Evolutionary conservation across 2,329 filamentous ascomycete genomes (phyloP), one percentile per base, ranked within the genome.

Genomic region (Cladosporium sp.): DNA sequence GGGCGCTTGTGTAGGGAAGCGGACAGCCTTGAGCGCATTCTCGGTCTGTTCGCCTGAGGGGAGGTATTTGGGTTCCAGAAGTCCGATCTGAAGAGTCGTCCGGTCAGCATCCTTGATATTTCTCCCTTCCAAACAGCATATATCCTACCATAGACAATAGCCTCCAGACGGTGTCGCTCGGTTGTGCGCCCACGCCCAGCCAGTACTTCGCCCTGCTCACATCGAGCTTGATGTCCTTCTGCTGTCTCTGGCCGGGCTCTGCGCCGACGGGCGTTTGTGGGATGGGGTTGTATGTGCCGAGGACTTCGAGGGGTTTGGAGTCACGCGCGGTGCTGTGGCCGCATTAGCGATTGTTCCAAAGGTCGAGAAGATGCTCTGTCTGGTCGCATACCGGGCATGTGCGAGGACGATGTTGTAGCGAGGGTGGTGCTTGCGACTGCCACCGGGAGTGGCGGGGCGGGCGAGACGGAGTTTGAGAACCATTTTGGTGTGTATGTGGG

Each of bases 361-460:
- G 28, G 26, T 55, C 28, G 29, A 57, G 31, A 16, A 31, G 40
- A 28, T 40, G 40, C 26, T 53, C 28, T 40, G 65, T 18, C 21
- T 14, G n/a, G 46, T 26, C 35, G 55, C 56, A 59, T 86, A 96
- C 91, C 93, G 89, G 56, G 93, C 93, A 75, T 98, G 94, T 18
- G 93, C 87, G 70, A 99, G 91, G 71, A 98, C 92, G 69, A 99
- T 97, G 82, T 99, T 99, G 85, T 97, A 99, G 73, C 97, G 90
- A 2, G 95, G 94, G n/a, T 87, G 78, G 77, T 96, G 93, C 70
- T 86, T 88, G 78, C 90, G 92, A 56, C 74, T 72, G 59, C 74
- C 74, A 61, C 68, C 68, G 31, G 74, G 74, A n/a, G 72, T 73
- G 77, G 93, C 93, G 78, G 98, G 97, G 78, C 95, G 93, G 73